phyloP scores from a whole-genome alignment of 2,329 filamentous ascomycete genomes.

The Chalara sp. region DNA sequence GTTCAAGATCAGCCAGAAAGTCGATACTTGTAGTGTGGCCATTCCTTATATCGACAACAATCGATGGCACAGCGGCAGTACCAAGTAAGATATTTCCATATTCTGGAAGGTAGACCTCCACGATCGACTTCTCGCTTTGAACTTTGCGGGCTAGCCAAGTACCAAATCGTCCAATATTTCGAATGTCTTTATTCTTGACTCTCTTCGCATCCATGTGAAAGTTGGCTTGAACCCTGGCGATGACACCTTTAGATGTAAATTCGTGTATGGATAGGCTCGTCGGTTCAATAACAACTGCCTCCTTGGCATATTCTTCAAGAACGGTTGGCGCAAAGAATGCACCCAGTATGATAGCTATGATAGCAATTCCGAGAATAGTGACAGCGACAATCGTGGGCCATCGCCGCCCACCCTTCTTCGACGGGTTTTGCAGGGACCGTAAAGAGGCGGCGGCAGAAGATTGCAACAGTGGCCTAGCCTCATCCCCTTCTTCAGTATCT shows the following conservation, averaged over 20 bases:
- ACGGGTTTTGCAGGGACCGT: slow-evolving; percentile 26
- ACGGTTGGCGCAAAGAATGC: slow-evolving; percentile 77
- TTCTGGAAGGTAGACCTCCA: slow-evolving; percentile 76
- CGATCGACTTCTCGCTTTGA: slow-evolving; percentile 64
- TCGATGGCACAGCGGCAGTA: slow-evolving; percentile 65
- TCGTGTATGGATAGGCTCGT: slow-evolving; percentile 80
- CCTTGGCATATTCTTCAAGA: slow-evolving; percentile 78
- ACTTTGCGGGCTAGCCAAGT: slow-evolving; percentile 77
- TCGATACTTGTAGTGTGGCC: slow-evolving; percentile 72
- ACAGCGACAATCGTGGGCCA: slow-evolving; percentile 80
- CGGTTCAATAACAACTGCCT: slow-evolving; percentile 75
- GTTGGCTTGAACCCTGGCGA: slow-evolving; percentile 72
- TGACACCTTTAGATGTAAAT: slow-evolving; percentile 72
- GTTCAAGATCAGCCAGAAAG: slow-evolving; percentile 67
- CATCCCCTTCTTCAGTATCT: slow-evolving; percentile 15
- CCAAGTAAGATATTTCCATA: slow-evolving; percentile 74
- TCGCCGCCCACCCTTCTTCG: slow-evolving; percentile 36
- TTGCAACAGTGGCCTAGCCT: slow-evolving; percentile 11
- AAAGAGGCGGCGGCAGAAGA: slow-evolving; percentile 29
- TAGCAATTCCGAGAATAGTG: slow-evolving; percentile 51
- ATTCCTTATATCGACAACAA: slow-evolving; percentile 72
- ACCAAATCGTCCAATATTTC: slow-evolving; percentile 68
- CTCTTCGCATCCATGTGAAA: slow-evolving; percentile 74
- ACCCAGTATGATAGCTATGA: slow-evolving; percentile 64
- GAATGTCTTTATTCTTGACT: slow-evolving; percentile 63